phyloP scores from a whole-genome alignment of 352 stramenopile species.

The Phytophthora fragariae region DNA sequence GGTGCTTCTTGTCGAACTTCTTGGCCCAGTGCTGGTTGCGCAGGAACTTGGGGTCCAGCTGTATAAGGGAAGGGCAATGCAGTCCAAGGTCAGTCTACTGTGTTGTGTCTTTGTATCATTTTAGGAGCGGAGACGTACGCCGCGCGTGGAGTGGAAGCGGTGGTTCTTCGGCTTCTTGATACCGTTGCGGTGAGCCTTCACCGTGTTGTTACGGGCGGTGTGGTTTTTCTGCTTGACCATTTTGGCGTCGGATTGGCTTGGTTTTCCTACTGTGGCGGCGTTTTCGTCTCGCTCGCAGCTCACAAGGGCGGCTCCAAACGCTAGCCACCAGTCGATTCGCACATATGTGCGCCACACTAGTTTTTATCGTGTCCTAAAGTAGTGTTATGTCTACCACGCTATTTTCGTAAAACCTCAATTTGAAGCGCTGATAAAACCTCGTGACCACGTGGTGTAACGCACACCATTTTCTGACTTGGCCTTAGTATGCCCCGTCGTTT shows the following conservation, averaged over 20 bases:
- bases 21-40: conserved; percentile 98
- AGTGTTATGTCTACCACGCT: not conserved
- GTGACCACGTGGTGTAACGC: conserved; percentile 3
- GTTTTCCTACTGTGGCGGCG: conserved; percentile 57
- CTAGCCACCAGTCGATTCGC: conserved; percentile 40
- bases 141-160: conserved; percentile 95
- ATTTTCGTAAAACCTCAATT: conserved; percentile 35
- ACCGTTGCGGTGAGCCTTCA: conserved; percentile 97
- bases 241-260: conserved; percentile 64
- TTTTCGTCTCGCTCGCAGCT: conserved; percentile 1
- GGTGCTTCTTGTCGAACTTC: conserved; percentile 96
- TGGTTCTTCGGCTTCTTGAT: conserved; percentile 98
- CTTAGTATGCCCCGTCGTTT: conserved; percentile 31
- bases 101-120: not conserved
- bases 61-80: conserved; percentile 1
- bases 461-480: conserved; percentile 16
- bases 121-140: conserved; percentile 64
- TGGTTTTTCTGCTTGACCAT: conserved; percentile 98
- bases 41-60: conserved; percentile 98
- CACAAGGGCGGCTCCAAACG: conserved; percentile 24
- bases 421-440: conserved; percentile 33
- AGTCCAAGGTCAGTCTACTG: not conserved
- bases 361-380: not conserved
- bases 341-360: conserved; percentile 19
- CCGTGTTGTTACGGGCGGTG: conserved; percentile 97